phyloP scores from a whole-genome alignment of 2,329 filamentous ascomycete species.

The Pezicula radicicola region DNA sequence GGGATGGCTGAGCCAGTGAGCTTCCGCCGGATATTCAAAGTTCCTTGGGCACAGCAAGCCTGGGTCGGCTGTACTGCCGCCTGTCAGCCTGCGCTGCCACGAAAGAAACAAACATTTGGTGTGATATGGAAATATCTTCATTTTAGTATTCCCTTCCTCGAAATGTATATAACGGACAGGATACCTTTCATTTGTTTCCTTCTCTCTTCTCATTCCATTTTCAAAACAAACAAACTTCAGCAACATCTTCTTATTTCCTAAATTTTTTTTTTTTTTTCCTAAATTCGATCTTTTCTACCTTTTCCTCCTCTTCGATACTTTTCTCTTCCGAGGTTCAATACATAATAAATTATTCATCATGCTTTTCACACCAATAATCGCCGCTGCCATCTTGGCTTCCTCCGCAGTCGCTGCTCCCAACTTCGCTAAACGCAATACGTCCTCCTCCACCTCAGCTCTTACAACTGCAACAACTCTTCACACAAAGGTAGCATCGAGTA shows the following conservation, averaged over 20 bases:
- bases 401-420: slow-evolving; percentile 27
- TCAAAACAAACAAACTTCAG: neutral
- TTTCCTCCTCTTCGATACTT: neutral
- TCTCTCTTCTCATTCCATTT: neutral
- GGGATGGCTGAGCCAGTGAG: neutral
- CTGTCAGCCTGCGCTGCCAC: neutral
- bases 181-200: neutral
- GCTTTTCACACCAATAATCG: slow-evolving; percentile 31
- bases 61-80: neutral
- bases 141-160: neutral
- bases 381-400: slow-evolving; percentile 37
- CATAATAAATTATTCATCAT: slow-evolving; percentile 26
- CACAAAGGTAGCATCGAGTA: neutral
- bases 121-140: neutral
- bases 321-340: neutral
- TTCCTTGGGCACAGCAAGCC: neutral
- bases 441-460: neutral
- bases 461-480: slow-evolving; percentile 2
- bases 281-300: neutral
- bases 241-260: slow-evolving; percentile 6
- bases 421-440: slow-evolving; percentile 17
- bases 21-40: neutral
- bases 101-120: neutral
- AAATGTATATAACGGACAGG: neutral
- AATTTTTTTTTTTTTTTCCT: slow-evolving; percentile 5